Evolutionary conservation across 257 asterid species (phyloP).

Genomic region (Solanum ahanhuiri): DNA sequence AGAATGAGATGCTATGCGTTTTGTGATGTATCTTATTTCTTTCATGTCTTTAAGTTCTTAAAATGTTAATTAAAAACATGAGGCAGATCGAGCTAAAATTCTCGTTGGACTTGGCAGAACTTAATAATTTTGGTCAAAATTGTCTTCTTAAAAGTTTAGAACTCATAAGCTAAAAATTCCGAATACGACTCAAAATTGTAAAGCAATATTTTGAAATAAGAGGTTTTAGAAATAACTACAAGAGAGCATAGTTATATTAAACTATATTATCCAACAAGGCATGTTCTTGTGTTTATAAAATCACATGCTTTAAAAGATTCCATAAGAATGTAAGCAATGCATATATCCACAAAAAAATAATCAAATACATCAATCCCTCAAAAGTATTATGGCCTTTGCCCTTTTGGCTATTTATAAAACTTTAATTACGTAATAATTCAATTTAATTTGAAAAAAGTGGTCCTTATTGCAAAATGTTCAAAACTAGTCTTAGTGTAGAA

Average conservation of each 20-base stretch:
- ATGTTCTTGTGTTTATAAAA: background rate
- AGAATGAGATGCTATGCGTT: background rate
- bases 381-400: background rate
- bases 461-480: background rate
- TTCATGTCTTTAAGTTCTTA: background rate
- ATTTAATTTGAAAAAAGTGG: background rate
- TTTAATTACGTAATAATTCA: background rate
- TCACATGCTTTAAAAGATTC: background rate
- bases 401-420: background rate
- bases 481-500: background rate
- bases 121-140: too few relatives aligned
- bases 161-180: background rate
- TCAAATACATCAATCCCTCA: background rate
- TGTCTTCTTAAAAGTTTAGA: background rate
- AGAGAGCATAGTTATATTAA: background rate
- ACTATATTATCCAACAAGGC: background rate
- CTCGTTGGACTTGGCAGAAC: too few relatives aligned
- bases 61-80: background rate
- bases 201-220: background rate
- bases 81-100: background rate
- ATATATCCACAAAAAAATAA: background rate
- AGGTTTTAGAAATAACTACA: background rate
- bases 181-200: background rate
- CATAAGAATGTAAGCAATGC: background rate
- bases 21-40: too few relatives aligned